Percentiles rank a stretch among this genome's conserved stretches.
These are phyloP conservation scores for Coemansia brasiliensis DNA, from an alignment of 192 early-diverging fungal genomes.

Conservation along the genomic window DNA sequence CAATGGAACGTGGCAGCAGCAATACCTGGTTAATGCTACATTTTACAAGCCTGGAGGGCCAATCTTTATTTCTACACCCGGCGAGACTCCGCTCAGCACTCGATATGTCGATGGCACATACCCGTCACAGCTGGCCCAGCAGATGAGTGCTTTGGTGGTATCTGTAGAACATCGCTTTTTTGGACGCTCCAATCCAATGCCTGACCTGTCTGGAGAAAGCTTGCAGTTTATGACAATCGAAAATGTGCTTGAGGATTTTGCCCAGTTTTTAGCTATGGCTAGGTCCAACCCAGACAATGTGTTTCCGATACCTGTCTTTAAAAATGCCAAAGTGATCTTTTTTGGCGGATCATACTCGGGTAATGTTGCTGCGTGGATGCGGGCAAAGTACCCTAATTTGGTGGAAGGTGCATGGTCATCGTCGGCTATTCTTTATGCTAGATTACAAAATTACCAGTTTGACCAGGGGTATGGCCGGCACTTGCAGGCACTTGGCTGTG, in stretches of 20 bases:
- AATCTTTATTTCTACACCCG: slow-evolving; percentile 36
- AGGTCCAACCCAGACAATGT: slow-evolving; percentile 9
- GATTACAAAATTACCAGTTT: slow-evolving; percentile 62
- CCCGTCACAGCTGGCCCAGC: slow-evolving; percentile 46
- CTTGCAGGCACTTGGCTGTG: slow-evolving; percentile 34
- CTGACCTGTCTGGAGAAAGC: slow-evolving; percentile 35
- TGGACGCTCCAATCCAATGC: slow-evolving; percentile 55
- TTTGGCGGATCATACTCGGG: slow-evolving; percentile 74
- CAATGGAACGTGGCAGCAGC: slow-evolving; percentile 33
- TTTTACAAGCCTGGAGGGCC: slow-evolving; percentile 41
- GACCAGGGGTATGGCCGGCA: slow-evolving; percentile 49
- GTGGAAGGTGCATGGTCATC: slow-evolving; percentile 66
- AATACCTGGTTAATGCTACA: slow-evolving; percentile 41
- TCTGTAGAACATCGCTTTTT: slow-evolving; percentile 64
- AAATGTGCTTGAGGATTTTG: slow-evolving; percentile 38
- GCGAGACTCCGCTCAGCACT: slow-evolving; percentile 23
- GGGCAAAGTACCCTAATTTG: slow-evolving; percentile 62
- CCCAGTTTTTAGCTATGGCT: slow-evolving; percentile 21
- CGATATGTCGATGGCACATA: slow-evolving; percentile 16
- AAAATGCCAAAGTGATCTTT: slow-evolving; percentile 60
- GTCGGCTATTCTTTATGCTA: slow-evolving; percentile 66
- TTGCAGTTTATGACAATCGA: slow-evolving; percentile 35
- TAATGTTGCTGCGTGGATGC: slow-evolving; percentile 74
- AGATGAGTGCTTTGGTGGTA: slow-evolving; percentile 57
- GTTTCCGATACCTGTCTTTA: slow-evolving; percentile 10